phyloP scores from a whole-genome alignment of 1,139 yeast genomes.

The Taiozyma sp. region DNA sequence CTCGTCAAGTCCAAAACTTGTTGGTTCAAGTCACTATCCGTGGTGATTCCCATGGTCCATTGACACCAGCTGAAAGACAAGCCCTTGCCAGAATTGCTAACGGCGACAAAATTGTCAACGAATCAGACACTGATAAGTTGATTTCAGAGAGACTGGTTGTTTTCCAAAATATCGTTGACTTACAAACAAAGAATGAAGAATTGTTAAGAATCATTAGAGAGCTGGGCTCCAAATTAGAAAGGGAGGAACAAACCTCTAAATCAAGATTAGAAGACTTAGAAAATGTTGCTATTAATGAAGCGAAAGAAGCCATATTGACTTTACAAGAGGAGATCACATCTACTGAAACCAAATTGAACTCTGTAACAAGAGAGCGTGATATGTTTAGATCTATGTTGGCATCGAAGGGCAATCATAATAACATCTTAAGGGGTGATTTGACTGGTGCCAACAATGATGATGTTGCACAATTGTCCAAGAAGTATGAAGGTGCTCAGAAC shows the following conservation, averaged over 20 bases:
- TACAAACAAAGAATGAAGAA: conserved; percentile 72
- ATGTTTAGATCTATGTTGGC: conserved; percentile 46
- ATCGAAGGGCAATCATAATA: conserved; percentile 16
- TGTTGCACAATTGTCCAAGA: conserved; percentile 25
- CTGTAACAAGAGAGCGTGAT: conserved; percentile 62
- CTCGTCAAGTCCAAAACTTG: conserved; percentile 73
- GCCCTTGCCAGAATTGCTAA: conserved; percentile 30
- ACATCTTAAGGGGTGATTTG: conserved; percentile 15
- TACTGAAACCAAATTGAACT: conserved; percentile 44
- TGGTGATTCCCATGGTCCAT: conserved; percentile 46
- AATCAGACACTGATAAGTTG: conserved; percentile 64
- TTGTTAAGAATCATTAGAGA: conserved; percentile 63
- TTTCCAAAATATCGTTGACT: conserved; percentile 61
- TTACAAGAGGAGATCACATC: conserved; percentile 60
- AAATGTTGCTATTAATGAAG: conserved; percentile 63
- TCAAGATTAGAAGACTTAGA: conserved; percentile 45
- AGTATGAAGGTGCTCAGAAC: conserved; percentile 29
- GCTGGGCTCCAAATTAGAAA: conserved; percentile 66
- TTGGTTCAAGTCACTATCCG: conserved; percentile 63
- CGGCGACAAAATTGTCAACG: conserved; percentile 29
- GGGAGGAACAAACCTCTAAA: conserved; percentile 37
- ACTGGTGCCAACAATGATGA: conserved; percentile 26
- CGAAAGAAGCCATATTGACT: conserved; percentile 68
- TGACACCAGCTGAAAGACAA: conserved; percentile 52
- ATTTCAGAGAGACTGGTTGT: conserved; percentile 72